Conservation (phyloP, 495 filamentous ascomycete genomes). For the Hypoxylon rickii region DNA sequence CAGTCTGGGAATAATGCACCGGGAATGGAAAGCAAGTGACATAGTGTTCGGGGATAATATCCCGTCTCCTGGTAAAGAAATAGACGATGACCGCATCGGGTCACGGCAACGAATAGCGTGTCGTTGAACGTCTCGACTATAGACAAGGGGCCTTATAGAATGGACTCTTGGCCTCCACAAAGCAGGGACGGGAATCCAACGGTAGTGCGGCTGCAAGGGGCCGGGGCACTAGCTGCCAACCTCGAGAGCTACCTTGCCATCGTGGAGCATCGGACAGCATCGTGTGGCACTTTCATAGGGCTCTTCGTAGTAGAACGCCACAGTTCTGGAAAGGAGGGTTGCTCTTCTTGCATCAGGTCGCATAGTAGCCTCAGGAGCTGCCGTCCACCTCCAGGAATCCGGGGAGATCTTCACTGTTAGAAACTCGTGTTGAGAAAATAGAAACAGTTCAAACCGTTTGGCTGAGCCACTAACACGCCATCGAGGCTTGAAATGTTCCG, state of each 20-base stretch:
- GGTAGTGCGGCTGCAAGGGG: conserved; percentile 28
- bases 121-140: conserved; percentile 13
- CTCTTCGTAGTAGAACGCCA: conserved; percentile 13
- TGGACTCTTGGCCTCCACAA: conserved; percentile 8
- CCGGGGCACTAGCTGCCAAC: conserved; percentile 13
- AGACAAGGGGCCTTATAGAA: conserved; percentile 25
- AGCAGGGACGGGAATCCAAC: conserved; percentile 11
- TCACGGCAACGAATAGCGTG: conserved; percentile 13
- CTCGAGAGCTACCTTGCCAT: conserved; percentile 7
- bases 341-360: conserved; percentile 28
- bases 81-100: conserved; percentile 6
- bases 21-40: too few relatives aligned
- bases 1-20: too few relatives aligned
- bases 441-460: conserved; percentile 5
- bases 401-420: conserved; percentile 20
- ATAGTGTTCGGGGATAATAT: conserved; percentile 5
- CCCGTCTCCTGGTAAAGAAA: conserved; percentile 6
- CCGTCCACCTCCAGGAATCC: conserved; percentile 6
- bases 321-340: conserved; percentile 11
- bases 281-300: conserved; percentile 13
- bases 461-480: not conserved
- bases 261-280: conserved; percentile 14
- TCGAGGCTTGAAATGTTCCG: not conserved
- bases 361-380: conserved; percentile 24
- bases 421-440: conserved; percentile 33